Evolutionary conservation across 2,329 filamentous ascomycete genomes (phyloP), one percentile per base, ranked within the genome.

Genomic region (Colletotrichum agaves): DNA sequence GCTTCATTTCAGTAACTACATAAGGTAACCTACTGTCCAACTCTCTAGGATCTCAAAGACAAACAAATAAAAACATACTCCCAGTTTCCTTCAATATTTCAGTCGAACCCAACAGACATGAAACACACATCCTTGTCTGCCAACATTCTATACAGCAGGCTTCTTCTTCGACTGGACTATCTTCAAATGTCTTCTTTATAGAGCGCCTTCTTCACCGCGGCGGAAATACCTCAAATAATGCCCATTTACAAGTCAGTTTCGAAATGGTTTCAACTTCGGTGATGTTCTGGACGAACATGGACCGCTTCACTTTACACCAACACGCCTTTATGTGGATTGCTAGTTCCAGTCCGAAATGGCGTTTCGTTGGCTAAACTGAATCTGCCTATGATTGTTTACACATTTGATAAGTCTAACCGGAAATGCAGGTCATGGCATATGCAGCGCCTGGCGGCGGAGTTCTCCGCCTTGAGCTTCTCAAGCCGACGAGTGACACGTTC

Each of bases 241-340:
- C 27, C 27, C 49, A 33, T 15, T 33, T 52, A 15, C 49, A 27
- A 21, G 78, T 81, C 7, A 84, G 83, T 43, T 82, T 81, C 37
- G 80, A 85, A 67, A 79, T 86, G 75, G 81, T 85, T 1, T 77
- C 78, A 0, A 70, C 82, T 12, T 83, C 82, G 0, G 73, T 85
- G 1, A 73, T 80, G 5, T 78, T 84, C 47, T 85, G 83, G 83
- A 84, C 81, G 0, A 81, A 85, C 52, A 77, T 83, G 47, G 83
- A 85, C 61, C 77, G 79, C 0, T 78, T 85, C 19, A 72, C 75
- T 0, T 73, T n/a, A 27, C 1, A 33, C 6, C 23, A 52, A 8
- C 33, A n/a, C n/a, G n/a, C 11, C 35, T 19, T 23, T 4, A 43
- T 35, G 49, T 52, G 49, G 49, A 11, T 52, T 15, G 23, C 33